phyloP scores from a whole-genome alignment of 805 yeast species.

The Candida cerambycidarum region DNA sequence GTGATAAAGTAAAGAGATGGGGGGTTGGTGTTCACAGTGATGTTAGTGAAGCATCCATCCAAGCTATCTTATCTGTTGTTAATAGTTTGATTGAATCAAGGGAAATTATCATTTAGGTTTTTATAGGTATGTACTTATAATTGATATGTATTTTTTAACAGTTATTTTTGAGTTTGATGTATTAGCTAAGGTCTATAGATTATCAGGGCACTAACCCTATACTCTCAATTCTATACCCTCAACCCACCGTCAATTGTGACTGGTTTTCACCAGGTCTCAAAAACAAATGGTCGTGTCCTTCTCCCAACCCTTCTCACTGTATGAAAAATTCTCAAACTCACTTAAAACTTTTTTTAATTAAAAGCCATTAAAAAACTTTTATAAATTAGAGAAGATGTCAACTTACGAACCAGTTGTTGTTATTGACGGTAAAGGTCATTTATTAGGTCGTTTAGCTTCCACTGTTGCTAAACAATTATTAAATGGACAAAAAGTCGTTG shows the following conservation, averaged over 20 bases:
- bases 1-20: constrained; percentile 36
- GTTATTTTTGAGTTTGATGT: too few species aligned
- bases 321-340: constrained; percentile 5
- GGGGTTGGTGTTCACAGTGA: constrained; percentile 46
- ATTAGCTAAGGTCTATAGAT: too few species aligned
- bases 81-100: constrained; percentile 32
- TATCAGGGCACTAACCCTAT: neutral
- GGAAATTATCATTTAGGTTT: constrained; percentile 25
- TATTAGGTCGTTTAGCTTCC: constrained; percentile 99
- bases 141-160: neutral
- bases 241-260: too few species aligned
- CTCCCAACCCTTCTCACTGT: neutral
- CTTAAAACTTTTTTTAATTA: constrained; percentile 1
- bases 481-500: constrained; percentile 96
- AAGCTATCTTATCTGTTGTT: constrained; percentile 64
- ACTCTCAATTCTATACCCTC: neutral
- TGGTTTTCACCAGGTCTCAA: neutral
- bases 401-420: constrained; percentile 96
- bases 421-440: constrained; percentile 99
- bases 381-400: constrained; percentile 49
- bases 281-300: neutral
- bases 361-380: constrained; percentile 5
- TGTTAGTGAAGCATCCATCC: constrained; percentile 49
- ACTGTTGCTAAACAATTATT: constrained; percentile 97
- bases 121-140: neutral